Conservation (phyloP, 2,329 filamentous ascomycete genomes). For the Calonectria pseudoreteaudii region DNA sequence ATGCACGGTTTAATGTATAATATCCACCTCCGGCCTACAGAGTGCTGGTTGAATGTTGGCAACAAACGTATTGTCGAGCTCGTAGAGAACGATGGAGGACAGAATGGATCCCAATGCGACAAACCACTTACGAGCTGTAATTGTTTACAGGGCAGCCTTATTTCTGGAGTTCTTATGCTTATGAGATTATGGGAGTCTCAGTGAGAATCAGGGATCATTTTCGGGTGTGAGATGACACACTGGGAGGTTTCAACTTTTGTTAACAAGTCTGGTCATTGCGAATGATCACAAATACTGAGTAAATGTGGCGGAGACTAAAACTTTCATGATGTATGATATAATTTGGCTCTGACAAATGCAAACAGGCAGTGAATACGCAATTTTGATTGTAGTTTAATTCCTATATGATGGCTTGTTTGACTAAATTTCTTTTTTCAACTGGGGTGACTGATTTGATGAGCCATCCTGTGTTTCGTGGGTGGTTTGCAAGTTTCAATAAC, state of each 20-base stretch:
- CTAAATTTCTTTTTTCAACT: no score
- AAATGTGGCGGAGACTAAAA: no score
- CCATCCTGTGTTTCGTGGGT: no score
- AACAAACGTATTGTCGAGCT: background rate
- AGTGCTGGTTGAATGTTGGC: background rate
- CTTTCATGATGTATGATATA: no score
- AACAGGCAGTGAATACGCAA: no score
- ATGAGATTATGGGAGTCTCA: background rate
- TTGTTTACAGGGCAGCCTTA: background rate
- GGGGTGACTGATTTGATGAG: no score
- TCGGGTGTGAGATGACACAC: background rate
- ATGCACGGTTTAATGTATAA: slow-evolving; percentile 57
- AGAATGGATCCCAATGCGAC: background rate
- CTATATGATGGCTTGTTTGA: no score
- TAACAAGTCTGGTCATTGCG: background rate
- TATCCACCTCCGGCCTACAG: slow-evolving; percentile 44
- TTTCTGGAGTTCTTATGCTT: background rate
- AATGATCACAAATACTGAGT: no score
- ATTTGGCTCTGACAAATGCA: no score
- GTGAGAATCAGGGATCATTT: background rate
- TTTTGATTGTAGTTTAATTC: no score
- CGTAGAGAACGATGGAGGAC: background rate
- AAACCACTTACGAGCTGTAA: background rate
- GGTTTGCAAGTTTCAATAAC: no score
- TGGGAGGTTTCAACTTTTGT: background rate